A percentile compares a stretch with the other conserved stretches of the same genome.
Conservation (phyloP, 2,329 filamentous ascomycete species). For the Incumbomyces delicatus region DNA sequence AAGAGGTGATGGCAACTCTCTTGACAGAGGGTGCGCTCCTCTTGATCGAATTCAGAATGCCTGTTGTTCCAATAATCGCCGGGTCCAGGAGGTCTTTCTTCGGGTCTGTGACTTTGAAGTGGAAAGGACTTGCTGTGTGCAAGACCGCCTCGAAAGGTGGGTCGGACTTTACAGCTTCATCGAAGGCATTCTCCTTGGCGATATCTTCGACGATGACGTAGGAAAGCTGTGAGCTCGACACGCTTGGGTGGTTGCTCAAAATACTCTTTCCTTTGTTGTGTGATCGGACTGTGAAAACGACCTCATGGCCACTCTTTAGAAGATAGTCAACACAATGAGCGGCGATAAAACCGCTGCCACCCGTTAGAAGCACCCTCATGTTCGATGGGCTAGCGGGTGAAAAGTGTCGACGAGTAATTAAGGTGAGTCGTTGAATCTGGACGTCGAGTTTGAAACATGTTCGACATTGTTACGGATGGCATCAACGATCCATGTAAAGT, state of each 20-base stretch:
- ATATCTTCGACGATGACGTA: conserved; percentile 66
- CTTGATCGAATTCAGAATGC: conserved; percentile 53
- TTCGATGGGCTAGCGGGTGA: conserved; percentile 16
- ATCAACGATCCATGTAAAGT: no score
- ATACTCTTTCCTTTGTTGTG: conserved; percentile 54
- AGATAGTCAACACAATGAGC: conserved; percentile 54
- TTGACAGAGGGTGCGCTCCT: conserved; percentile 56
- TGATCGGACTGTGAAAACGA: conserved; percentile 54
- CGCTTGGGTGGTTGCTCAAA: conserved; percentile 41
- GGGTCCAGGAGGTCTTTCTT: conserved; percentile 52
- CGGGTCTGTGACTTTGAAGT: conserved; percentile 60
- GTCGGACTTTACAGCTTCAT: conserved; percentile 50
- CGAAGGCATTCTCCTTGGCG: conserved; percentile 59
- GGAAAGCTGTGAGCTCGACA: conserved; percentile 47
- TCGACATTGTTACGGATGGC: no score
- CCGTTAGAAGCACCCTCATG: conserved; percentile 32
- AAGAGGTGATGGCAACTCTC: conserved; percentile 61
- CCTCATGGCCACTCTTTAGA: conserved; percentile 41
- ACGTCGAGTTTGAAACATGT: neutral
- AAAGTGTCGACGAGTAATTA: neutral
- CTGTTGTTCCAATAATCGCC: conserved; percentile 54
- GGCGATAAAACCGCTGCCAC: conserved; percentile 56
- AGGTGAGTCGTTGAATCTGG: neutral
- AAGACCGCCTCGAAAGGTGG: conserved; percentile 63
- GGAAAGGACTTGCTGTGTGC: conserved; percentile 66